These are phyloP conservation scores for Erysimum cheiri DNA, from an alignment of 441 rosid species.

Conservation along the genomic window DNA sequence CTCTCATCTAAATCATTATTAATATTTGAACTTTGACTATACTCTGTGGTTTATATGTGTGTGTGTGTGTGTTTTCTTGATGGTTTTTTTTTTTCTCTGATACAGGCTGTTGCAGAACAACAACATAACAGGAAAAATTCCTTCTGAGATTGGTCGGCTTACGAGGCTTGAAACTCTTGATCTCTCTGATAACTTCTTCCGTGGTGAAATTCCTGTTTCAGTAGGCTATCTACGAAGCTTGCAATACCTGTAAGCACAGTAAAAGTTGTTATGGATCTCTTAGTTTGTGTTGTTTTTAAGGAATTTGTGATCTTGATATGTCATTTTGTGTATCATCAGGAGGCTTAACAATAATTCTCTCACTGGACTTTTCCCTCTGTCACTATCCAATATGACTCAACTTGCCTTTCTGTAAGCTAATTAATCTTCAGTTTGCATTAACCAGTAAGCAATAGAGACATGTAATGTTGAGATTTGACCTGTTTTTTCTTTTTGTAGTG, in stretches of 20 bases:
- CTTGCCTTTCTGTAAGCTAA: constrained; percentile 83
- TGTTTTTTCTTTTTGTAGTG: constrained; percentile 54
- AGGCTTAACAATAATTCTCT: constrained; percentile 92
- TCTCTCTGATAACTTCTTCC: constrained; percentile 80
- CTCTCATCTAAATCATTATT: not conserved
- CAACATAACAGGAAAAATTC: constrained; percentile 84
- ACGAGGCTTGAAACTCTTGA: constrained; percentile 85
- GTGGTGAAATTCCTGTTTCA: constrained; percentile 68
- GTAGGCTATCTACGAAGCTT: constrained; percentile 65
- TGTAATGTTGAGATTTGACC: constrained; percentile 25
- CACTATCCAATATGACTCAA: constrained; percentile 83
- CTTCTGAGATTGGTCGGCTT: constrained; percentile 76
- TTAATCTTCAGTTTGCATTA: not conserved
- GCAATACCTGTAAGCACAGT: constrained; percentile 73
- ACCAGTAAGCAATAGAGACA: constrained; percentile 14
- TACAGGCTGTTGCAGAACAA: constrained; percentile 90
- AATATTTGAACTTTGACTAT: constrained; percentile 7
- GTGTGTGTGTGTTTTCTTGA: constrained; percentile 30
- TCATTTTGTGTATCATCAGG: constrained; percentile 51
- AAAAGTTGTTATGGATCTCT: not conserved
- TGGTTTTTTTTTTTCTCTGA: not conserved
- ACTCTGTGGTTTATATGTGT: not conserved
- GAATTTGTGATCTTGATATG: constrained; percentile 25
- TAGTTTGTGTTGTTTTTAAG: not conserved
- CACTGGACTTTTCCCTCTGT: constrained; percentile 66